Base-by-base conservation (phyloP, 257 asterid species). In the Nicotiana attenuata region DNA sequence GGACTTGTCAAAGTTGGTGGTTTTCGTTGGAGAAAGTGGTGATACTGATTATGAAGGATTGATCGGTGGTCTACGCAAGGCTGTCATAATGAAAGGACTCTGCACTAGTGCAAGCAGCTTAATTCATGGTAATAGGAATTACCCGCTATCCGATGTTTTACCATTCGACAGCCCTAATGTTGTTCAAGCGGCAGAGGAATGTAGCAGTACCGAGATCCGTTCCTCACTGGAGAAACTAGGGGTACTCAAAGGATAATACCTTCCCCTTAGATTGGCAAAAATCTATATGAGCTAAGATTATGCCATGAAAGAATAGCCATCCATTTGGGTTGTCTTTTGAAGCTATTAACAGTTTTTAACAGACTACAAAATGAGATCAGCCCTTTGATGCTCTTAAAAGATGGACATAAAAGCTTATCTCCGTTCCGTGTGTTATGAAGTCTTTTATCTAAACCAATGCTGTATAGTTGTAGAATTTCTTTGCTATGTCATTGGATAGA, bases 11-110 rank as follows among this genome's bases (percentile, higher is more conserved):
- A 96, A 94, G 65, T 88, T 92, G 86, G 97, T 93, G 81, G 98
- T 96, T 77, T 90, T 94, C 77, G 94, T 96, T 10, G 99, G 99
- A 61, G 99, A 94, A 88, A 94, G 97, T 81, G 99, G 99, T 41
- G 99, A 96, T 88, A 93, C 99, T 3, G 99, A 96, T 87, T 96
- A 94, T 17, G 99, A 96, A 89, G 96, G 92, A 83, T 50, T 96
- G 88, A 96, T 94, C 4, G 97, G 99, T 10, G 99, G 99, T 2
- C 64, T 96, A 29, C 98, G 92, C 89, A 94, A 93, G 86, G 88
- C 97, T n/a, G 93, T 96, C 11, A 87, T 94, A 83, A 87, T 96
- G 88, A 89, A 75, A 80, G 98, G 98, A 85, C 90, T 89, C 66
- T 91, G 97, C 81, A 87, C 89, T 80, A 82, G 82, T 24, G 93